Evolutionary conservation across 306 rosid species (phyloP).

Genomic region (Herpetospermum pedunculosum): DNA sequence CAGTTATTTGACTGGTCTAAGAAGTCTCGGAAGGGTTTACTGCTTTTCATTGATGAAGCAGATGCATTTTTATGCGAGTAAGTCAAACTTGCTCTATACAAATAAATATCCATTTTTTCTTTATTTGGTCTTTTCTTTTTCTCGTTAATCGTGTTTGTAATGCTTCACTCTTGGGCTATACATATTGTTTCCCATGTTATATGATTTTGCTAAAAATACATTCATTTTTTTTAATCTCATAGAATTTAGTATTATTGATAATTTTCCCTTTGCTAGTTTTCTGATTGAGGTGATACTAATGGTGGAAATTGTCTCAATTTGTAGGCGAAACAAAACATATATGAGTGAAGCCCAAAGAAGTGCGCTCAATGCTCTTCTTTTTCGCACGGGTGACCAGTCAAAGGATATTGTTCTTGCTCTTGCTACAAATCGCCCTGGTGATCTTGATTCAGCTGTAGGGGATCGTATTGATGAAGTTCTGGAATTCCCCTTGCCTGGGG

Average conservation of each 20-base stretch:
- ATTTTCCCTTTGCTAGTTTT: not conserved
- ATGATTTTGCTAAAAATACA: not conserved
- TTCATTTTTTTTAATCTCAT: not conserved
- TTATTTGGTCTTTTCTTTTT: not conserved
- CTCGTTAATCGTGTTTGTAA: not conserved
- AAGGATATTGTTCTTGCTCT: constrained; percentile 97
- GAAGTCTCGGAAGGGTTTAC: constrained; percentile 74
- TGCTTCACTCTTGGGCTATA: not conserved
- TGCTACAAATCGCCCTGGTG: constrained; percentile 93
- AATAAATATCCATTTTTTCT: not conserved
- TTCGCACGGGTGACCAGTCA: constrained; percentile 96
- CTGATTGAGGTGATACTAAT: not conserved
- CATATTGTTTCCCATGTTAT: not conserved
- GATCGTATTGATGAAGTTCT: constrained; percentile 95
- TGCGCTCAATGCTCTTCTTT: constrained; percentile 92
- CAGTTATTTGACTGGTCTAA: constrained; percentile 93
- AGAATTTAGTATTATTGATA: not conserved
- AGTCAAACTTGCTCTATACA: constrained; percentile 18
- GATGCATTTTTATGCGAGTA: constrained; percentile 99
- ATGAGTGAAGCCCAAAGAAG: constrained; percentile 99
- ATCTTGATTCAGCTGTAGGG: constrained; percentile 91
- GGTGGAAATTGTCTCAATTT: constrained; percentile 19
- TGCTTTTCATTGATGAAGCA: constrained; percentile 97
- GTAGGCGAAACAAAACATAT: constrained; percentile 89
- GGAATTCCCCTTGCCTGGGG: constrained; percentile 93